Conservation (phyloP, 768 basidiomycete genomes). For the Exidia glandulosa region DNA sequence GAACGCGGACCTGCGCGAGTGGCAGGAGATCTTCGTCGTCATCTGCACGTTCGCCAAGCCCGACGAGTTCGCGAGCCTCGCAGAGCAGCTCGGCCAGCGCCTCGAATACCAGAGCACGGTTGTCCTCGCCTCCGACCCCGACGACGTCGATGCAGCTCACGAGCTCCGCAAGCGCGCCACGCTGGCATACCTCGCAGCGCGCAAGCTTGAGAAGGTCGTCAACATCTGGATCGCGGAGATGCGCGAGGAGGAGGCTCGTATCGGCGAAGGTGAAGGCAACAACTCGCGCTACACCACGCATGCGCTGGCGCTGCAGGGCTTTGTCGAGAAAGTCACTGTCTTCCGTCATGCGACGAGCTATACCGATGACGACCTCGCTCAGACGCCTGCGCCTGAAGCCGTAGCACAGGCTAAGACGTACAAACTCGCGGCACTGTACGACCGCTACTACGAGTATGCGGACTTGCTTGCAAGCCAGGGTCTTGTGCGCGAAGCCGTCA, state of each 20-base stretch:
- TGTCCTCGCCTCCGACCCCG: conserved; percentile 36
- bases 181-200: conserved; percentile 86
- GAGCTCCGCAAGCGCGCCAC: conserved; percentile 79
- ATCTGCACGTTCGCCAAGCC: conserved; percentile 83
- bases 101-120: conserved; percentile 77
- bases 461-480: conserved; percentile 86
- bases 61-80: conserved; percentile 78
- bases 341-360: conserved; percentile 83
- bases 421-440: conserved; percentile 79
- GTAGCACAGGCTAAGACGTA: conserved; percentile 48
- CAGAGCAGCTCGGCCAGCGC: conserved; percentile 83
- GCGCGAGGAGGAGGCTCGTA: conserved; percentile 63
- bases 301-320: conserved; percentile 78
- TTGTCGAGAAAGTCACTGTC: conserved; percentile 93
- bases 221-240: conserved; percentile 90
- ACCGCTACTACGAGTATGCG: conserved; percentile 92
- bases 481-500: conserved; percentile 69
- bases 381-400: conserved; percentile 23
- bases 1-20: conserved; percentile 88
- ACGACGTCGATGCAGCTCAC: conserved; percentile 28
- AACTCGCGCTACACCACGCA: conserved; percentile 63
- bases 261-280: conserved; percentile 19
- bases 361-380: conserved; percentile 56
- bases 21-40: conserved; percentile 95
- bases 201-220: conserved; percentile 75